A percentile compares a stretch with the other conserved stretches of the same genome.
Conservation (phyloP, 2,329 filamentous ascomycete species). For the Madurella fahalii region DNA sequence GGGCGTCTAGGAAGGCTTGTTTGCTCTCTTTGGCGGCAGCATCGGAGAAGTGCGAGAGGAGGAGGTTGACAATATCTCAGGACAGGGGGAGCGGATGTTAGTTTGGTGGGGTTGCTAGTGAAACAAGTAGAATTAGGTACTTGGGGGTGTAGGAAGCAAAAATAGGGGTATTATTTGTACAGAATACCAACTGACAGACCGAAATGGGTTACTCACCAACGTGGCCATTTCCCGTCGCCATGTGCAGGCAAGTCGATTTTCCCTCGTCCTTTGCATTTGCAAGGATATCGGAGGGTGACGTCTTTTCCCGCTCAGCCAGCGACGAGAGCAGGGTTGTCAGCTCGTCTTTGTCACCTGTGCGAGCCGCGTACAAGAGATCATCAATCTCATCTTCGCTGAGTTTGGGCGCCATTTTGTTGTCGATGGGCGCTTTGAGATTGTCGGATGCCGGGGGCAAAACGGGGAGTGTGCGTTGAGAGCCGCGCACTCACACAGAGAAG, state of each 20-base stretch:
- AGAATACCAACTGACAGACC: too few relatives aligned
- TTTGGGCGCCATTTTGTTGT: slow-evolving; percentile 36
- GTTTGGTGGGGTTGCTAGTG: slow-evolving; percentile 8
- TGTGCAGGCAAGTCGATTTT: slow-evolving; percentile 81
- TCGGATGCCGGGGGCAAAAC: too few relatives aligned
- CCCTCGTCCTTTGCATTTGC: slow-evolving; percentile 66
- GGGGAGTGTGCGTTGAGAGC: neutral
- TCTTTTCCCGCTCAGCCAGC: slow-evolving; percentile 59
- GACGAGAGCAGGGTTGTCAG: slow-evolving; percentile 56
- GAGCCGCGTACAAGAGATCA: slow-evolving; percentile 84
- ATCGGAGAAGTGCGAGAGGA: slow-evolving; percentile 42
- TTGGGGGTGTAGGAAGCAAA: too few relatives aligned
- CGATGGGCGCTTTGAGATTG: too few relatives aligned
- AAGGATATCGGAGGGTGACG: slow-evolving; percentile 60
- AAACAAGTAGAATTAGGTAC: too few relatives aligned
- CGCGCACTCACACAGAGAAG: slow-evolving; percentile 10
- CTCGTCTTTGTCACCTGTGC: slow-evolving; percentile 70
- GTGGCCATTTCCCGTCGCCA: slow-evolving; percentile 89
- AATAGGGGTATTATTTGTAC: too few relatives aligned
- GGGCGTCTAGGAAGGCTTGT: slow-evolving; percentile 57
- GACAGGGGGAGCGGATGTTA: neutral
- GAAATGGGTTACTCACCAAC: slow-evolving; percentile 56
- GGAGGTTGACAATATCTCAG: slow-evolving; percentile 42
- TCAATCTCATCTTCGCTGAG: slow-evolving; percentile 79
- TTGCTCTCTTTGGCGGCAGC: slow-evolving; percentile 37